Percentiles rank a stretch among this genome's conserved stretches.
Conservation (phyloP, 1,284 basidiomycete genomes). For the Agaricales sp. region DNA sequence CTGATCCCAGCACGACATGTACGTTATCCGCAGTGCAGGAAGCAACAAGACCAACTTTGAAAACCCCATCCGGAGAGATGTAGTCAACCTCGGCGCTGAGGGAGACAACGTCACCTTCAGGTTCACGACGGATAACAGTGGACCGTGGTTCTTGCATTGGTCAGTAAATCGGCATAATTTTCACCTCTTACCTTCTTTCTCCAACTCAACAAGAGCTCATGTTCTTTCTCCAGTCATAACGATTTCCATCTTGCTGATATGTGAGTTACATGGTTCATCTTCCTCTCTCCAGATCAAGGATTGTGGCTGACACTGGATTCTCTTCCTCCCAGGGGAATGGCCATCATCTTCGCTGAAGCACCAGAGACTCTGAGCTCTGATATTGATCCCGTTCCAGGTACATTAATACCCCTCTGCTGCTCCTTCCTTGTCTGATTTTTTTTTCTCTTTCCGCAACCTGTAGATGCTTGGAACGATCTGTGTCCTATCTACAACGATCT, state of each 20-base stretch:
- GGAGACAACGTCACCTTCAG: constrained; percentile 21
- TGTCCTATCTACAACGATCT: background rate
- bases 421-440: background rate
- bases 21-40: constrained; percentile 23
- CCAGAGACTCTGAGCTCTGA: constrained; percentile 1
- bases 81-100: constrained; percentile 16
- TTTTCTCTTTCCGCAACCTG: too few relatives aligned
- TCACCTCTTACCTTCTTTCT: background rate
- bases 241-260: too few relatives aligned
- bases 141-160: constrained; percentile 37
- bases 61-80: constrained; percentile 29
- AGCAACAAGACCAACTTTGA: constrained; percentile 22
- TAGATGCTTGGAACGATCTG: background rate
- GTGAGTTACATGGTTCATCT: too few relatives aligned
- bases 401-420: background rate
- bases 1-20: constrained; percentile 19
- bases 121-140: constrained; percentile 24
- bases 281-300: too few relatives aligned
- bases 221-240: too few relatives aligned
- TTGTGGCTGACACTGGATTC: too few relatives aligned
- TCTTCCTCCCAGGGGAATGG: constrained; percentile 21
- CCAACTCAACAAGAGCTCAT: constrained; percentile 4
- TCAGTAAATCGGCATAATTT: constrained; percentile 35
- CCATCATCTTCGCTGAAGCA: constrained; percentile 28
- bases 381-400: background rate